phyloP scores from a whole-genome alignment of 2,329 filamentous ascomycete genomes.

The Pyrenochaeta sp. region DNA sequence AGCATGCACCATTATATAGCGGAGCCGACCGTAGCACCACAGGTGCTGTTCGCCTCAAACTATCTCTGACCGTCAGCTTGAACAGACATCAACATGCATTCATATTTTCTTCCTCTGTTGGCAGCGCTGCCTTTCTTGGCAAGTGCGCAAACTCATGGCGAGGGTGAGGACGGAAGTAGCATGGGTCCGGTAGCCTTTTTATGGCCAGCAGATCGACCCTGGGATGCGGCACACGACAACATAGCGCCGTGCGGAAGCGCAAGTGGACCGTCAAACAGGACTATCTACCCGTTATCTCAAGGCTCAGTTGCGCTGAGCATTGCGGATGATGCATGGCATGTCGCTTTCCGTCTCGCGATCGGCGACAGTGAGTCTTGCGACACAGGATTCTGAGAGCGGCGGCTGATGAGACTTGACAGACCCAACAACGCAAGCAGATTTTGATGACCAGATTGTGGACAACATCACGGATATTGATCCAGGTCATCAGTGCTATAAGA shows the following conservation, averaged over 20 bases:
- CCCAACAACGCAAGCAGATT: conserved; percentile 52
- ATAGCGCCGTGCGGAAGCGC: conserved; percentile 65
- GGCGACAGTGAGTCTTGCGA: conserved; percentile 53
- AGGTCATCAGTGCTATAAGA: conserved; percentile 57
- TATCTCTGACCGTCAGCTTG: background rate
- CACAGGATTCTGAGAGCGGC: background rate
- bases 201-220: conserved; percentile 67
- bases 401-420: conserved; percentile 32
- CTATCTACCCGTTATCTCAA: conserved; percentile 65
- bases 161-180: conserved; percentile 34
- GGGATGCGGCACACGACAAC: conserved; percentile 65
- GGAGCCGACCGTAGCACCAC: background rate
- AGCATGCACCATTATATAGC: conserved; percentile 10
- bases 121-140: conserved; percentile 5
- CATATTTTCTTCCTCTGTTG: conserved; percentile 2
- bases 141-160: conserved; percentile 35
- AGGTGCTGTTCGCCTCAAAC: background rate
- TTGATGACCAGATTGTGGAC: conserved; percentile 45
- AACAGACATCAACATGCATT: conserved; percentile 15
- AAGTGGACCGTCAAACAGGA: conserved; percentile 59
- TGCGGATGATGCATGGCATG: conserved; percentile 65
- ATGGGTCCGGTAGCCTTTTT: conserved; percentile 69
- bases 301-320: conserved; percentile 65
- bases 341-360: conserved; percentile 64
- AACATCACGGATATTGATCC: conserved; percentile 52